Base-by-base conservation (phyloP, 345 rosid species). In the Turnera subulata region DNA sequence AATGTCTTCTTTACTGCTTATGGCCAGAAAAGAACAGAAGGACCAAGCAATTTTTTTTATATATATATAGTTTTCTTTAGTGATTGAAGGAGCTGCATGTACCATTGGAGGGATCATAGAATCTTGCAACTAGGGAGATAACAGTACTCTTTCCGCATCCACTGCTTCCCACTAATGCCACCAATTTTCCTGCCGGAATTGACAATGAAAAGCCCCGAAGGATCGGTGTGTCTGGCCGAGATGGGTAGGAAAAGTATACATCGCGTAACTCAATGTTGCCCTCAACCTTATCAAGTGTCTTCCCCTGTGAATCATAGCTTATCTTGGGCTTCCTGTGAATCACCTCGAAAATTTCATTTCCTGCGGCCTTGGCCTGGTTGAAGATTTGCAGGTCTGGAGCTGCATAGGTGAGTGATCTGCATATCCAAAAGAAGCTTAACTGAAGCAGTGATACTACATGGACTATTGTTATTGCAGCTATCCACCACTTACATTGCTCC, bases 341-440 rank as follows among this genome's bases (percentile, higher is more conserved):
- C 50, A 84, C 70, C 58, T 72, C 32, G 58, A 78, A 80, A 52
- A 82, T 75, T 60, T 84, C 84, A 40, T 47, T 66, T 32, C 87
- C 87, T 17, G 84, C 90, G n/a, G 82, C 85, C 63, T 65, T 84
- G 52, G 87, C 87, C 55, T 81, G 81, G 57, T 75, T 81, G 75
- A 84, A 84, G 18, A 79, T 60, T 81, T 81, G 86, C 70, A 81
- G 66, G 67, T 84, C 87, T 32, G 91, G 84, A 32, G 91, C 83
- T 46, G 91, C 84, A 62, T 72, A 72, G 50, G 85, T 84, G 29
- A 84, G 78, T 47, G 87, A 66, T 57, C 87, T 84, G 78, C 70
- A 73, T n/a, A n/a, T 35, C 11, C 29, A 38, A 54, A 50, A 9
- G 29, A 46, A 4, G n/a, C 35, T 29, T 29, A 29, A 29, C 35